Conservation (phyloP, 306 rosid species). For the Lupinus albus region DNA sequence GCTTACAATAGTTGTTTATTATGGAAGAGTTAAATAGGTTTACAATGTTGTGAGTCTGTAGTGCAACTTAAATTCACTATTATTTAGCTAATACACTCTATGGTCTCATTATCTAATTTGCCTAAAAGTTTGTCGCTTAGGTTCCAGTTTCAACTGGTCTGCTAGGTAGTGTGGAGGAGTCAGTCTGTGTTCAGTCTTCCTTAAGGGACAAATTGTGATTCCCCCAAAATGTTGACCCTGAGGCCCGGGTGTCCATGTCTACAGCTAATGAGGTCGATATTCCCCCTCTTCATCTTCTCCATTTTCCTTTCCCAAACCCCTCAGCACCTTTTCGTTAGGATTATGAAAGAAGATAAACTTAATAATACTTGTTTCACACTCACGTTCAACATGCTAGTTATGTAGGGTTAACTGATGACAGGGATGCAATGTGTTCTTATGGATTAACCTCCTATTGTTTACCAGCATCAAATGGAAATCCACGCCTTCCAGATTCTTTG, state of each 20-base stretch:
- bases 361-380: slow-evolving; percentile 22
- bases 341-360: background rate
- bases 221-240: slow-evolving; percentile 31
- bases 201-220: slow-evolving; percentile 35
- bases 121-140: slow-evolving; percentile 27
- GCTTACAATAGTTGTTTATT: background rate
- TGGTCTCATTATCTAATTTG: slow-evolving; percentile 15
- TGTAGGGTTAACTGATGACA: slow-evolving; percentile 33
- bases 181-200: slow-evolving; percentile 29
- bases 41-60: background rate
- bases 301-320: slow-evolving; percentile 6
- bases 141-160: slow-evolving; percentile 32
- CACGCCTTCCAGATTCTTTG: slow-evolving; percentile 99
- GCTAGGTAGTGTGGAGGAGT: slow-evolving; percentile 35
- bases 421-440: slow-evolving; percentile 21
- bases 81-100: background rate
- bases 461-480: slow-evolving; percentile 98
- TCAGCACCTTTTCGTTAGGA: background rate
- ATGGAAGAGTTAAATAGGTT: slow-evolving; percentile 13
- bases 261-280: slow-evolving; percentile 28
- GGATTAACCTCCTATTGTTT: slow-evolving; percentile 42
- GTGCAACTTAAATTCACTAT: slow-evolving; percentile 6
- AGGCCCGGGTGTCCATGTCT: slow-evolving; percentile 4
- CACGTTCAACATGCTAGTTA: slow-evolving; percentile 23
- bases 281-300: slow-evolving; percentile 26